These are phyloP conservation scores for Nymphaea colorata DNA, from an alignment of 164 flowering plant genomes.

Conservation along the genomic window DNA sequence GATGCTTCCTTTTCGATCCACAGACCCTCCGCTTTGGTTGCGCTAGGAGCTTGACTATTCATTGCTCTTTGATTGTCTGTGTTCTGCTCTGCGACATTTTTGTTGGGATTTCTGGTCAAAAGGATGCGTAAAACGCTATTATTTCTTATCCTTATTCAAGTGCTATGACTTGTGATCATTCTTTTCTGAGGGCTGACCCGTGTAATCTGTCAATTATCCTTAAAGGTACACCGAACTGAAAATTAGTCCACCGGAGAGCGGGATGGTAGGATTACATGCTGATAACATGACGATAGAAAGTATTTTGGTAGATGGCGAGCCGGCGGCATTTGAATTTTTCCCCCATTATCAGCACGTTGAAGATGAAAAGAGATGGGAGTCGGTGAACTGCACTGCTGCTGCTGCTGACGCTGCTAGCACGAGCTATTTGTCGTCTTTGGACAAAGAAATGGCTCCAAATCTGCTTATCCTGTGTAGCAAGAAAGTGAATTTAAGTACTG, in stretches of 20 bases:
- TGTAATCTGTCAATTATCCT: not conserved
- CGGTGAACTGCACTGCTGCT: constrained; percentile 43
- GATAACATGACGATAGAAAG: constrained; percentile 72
- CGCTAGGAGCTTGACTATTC: no score
- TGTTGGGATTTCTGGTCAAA: not conserved
- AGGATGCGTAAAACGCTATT: not conserved
- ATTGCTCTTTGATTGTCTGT: not conserved
- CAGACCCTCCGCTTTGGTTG: no score
- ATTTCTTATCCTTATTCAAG: not conserved
- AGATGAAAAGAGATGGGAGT: constrained; percentile 52
- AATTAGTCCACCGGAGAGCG: constrained; percentile 70
- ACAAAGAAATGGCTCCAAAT: constrained; percentile 65
- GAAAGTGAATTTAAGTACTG: constrained; percentile 19
- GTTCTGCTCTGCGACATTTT: not conserved
- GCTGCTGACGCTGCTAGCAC: constrained; percentile 87
- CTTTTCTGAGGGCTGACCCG: not conserved
- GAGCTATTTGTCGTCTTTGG: constrained; percentile 50
- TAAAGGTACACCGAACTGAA: constrained; percentile 71
- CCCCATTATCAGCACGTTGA: constrained; percentile 51
- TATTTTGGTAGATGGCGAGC: constrained; percentile 76
- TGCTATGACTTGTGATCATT: not conserved
- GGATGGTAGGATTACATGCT: constrained; percentile 76
- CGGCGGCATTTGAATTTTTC: constrained; percentile 53
- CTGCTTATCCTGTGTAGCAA: constrained; percentile 54
- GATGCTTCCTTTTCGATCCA: no score